Percentiles rank a stretch among this genome's conserved stretches.
Evolutionary conservation across 805 yeast genomes (phyloP).

Genomic region (Candida pini): DNA sequence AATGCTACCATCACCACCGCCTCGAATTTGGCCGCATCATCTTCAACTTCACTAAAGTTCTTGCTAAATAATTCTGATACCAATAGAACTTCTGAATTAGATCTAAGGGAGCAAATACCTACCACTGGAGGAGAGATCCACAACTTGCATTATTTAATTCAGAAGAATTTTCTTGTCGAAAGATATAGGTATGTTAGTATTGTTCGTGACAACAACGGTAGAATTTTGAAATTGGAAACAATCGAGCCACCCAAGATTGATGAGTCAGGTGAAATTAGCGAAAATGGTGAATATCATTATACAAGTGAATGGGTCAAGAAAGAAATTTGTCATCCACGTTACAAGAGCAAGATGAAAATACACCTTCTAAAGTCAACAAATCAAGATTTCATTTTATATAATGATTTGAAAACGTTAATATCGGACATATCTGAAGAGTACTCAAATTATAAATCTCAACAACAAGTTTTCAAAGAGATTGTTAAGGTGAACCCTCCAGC

Average conservation of each 20-base stretch:
- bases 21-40: neutral
- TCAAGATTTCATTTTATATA: constrained; percentile 23
- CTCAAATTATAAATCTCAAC: no score
- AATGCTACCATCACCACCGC: neutral
- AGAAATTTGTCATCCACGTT: constrained; percentile 37
- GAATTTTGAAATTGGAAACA: constrained; percentile 33
- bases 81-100: neutral
- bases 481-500: no score
- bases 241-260: constrained; percentile 12
- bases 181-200: constrained; percentile 32
- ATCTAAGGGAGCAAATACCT: neutral
- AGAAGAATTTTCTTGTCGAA: constrained; percentile 10
- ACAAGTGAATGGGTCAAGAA: constrained; percentile 33
- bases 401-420: constrained; percentile 24
- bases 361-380: constrained; percentile 21
- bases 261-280: neutral
- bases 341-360: constrained; percentile 39
- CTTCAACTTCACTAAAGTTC: neutral
- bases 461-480: no score
- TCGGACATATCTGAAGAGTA: constrained; percentile 25
- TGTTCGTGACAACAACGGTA: constrained; percentile 34
- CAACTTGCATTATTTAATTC: constrained; percentile 17
- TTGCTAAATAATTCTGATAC: neutral
- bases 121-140: neutral
- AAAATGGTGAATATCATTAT: constrained; percentile 10